phyloP scores from a whole-genome alignment of 306 rosid species.

The Prunus dulcis region DNA sequence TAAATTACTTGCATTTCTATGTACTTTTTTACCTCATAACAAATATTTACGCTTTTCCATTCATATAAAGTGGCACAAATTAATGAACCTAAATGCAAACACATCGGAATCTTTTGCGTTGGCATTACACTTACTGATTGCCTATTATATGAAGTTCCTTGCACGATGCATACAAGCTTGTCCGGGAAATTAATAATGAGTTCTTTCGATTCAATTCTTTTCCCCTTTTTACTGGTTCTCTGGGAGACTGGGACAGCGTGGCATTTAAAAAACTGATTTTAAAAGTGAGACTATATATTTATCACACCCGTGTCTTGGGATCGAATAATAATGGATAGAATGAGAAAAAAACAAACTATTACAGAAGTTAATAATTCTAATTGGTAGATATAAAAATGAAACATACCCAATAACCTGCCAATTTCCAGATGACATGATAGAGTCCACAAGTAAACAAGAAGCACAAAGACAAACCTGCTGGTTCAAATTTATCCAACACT shows the following conservation, averaged over 20 bases:
- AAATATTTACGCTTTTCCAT: not conserved
- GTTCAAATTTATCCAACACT: slow-evolving; percentile 6
- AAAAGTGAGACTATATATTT: not conserved
- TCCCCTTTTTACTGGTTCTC: not conserved
- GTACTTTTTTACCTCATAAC: not conserved
- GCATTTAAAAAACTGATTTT: not conserved
- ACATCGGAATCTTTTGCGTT: not conserved
- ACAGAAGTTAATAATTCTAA: not conserved
- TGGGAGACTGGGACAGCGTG: not conserved
- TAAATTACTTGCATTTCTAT: not conserved
- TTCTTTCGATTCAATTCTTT: not conserved
- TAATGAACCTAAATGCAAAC: not conserved
- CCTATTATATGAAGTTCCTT: not conserved
- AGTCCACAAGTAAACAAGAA: not conserved
- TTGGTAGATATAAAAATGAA: not conserved
- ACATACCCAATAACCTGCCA: not conserved
- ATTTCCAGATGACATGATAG: slow-evolving; percentile 11
- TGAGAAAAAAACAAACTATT: not conserved
- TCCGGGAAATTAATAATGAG: not conserved
- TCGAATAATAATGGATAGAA: not conserved
- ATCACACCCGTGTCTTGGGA: not conserved
- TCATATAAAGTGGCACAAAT: not conserved
- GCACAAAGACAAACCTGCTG: slow-evolving; percentile 18
- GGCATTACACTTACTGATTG: not conserved
- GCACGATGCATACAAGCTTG: not conserved